phyloP scores from a whole-genome alignment of 2,329 filamentous ascomycete species.

The Plenodomus lindquistii region DNA sequence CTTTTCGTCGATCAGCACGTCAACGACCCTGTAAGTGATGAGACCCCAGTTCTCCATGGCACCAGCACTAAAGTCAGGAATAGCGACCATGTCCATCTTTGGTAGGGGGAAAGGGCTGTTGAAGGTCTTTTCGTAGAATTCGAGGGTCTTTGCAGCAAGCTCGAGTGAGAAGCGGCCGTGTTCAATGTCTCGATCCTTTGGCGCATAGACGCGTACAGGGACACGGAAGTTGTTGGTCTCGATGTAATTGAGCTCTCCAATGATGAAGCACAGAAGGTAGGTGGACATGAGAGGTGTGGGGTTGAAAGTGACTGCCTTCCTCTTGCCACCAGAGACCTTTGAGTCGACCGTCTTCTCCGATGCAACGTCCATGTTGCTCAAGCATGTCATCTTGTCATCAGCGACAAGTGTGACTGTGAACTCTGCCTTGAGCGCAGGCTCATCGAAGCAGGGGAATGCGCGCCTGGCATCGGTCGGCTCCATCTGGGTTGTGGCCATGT shows the following conservation, averaged over 20 bases:
- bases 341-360: constrained; percentile 75
- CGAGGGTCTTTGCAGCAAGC: constrained; percentile 84
- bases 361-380: constrained; percentile 96
- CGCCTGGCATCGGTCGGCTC: constrained; percentile 91
- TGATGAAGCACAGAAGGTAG: constrained; percentile 90
- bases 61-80: constrained; percentile 92
- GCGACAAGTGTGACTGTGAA: constrained; percentile 91
- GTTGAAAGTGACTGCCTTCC: constrained; percentile 90
- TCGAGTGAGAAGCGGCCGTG: constrained; percentile 90
- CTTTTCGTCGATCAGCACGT: constrained; percentile 89
- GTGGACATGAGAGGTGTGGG: constrained; percentile 94
- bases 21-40: constrained; percentile 91
- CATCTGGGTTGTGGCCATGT: constrained; percentile 92
- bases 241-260: constrained; percentile 91
- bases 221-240: constrained; percentile 91
- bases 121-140: constrained; percentile 95
- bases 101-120: constrained; percentile 83
- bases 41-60: constrained; percentile 99
- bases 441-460: constrained; percentile 95
- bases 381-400: constrained; percentile 85
- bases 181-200: constrained; percentile 85
- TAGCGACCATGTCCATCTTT: constrained; percentile 96
- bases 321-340: constrained; percentile 63
- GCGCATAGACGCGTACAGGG: constrained; percentile 91
- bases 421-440: constrained; percentile 88